These are phyloP conservation scores for Fusarium ramigenum DNA, from an alignment of 2,329 filamentous ascomycete genomes.

Conservation along the genomic window DNA sequence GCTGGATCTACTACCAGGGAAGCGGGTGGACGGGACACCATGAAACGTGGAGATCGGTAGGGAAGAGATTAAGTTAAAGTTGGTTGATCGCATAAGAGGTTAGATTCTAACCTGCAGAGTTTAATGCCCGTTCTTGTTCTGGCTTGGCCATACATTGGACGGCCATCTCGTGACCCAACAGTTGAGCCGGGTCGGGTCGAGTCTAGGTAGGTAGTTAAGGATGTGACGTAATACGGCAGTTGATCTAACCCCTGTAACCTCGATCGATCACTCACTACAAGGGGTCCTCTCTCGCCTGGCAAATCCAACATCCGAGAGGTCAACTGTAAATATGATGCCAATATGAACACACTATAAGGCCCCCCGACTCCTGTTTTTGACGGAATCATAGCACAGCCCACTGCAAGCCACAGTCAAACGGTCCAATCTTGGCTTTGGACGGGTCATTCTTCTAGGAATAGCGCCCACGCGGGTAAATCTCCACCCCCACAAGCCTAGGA, in stretches of 20 bases:
- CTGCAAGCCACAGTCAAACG: conserved; percentile 6
- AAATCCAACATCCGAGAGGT: not conserved
- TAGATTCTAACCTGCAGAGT: not conserved
- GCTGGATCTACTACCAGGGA: conserved; percentile 7
- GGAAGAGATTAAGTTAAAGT: not conserved
- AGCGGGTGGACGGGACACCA: not conserved
- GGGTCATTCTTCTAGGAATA: conserved; percentile 15
- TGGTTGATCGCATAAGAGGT: not conserved
- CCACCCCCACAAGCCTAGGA: conserved; percentile 27
- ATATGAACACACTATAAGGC: conserved; percentile 2
- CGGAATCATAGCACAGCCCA: conserved; percentile 4
- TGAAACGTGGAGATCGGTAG: not conserved
- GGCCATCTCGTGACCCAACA: not conserved
- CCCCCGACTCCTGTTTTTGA: conserved; percentile 1
- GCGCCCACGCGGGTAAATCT: conserved; percentile 19
- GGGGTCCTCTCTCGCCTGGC: not conserved
- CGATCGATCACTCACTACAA: not conserved
- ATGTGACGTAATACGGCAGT: conserved; percentile 11
- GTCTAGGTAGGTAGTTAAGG: not conserved
- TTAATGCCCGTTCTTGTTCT: not conserved
- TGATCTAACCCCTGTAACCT: not conserved
- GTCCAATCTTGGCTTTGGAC: not conserved
- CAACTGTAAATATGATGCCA: not conserved
- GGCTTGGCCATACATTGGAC: not conserved
- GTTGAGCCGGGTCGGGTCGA: not conserved